A percentile compares a stretch with the other conserved stretches of the same genome.
phyloP scores from a whole-genome alignment of 192 early-diverging fungal species.

The Ambispora gerdemannii region DNA sequence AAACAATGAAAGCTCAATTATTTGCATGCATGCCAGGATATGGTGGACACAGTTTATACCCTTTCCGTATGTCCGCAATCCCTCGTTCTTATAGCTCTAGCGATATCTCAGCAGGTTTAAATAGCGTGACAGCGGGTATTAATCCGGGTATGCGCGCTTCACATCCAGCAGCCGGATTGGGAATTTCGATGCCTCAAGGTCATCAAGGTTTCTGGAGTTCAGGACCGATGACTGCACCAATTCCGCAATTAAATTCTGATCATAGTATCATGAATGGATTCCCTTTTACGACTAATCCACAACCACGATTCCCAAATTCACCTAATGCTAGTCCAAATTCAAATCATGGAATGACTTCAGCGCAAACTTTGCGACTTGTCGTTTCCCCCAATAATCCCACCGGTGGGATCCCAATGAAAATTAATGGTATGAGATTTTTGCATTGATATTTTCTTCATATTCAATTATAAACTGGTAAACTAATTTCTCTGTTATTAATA shows the following conservation, averaged over 20 bases:
- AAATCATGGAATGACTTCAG: slow-evolving; percentile 13
- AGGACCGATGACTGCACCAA: slow-evolving; percentile 26
- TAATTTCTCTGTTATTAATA: no score
- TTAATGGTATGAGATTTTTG: slow-evolving; percentile 23
- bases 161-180: slow-evolving; percentile 12
- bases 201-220: slow-evolving; percentile 29
- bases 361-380: slow-evolving; percentile 27
- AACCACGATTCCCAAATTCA: slow-evolving; percentile 23
- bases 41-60: slow-evolving; percentile 27
- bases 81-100: slow-evolving; percentile 36
- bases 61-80: slow-evolving; percentile 32
- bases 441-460: neutral
- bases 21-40: slow-evolving; percentile 26
- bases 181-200: slow-evolving; percentile 25
- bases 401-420: slow-evolving; percentile 29
- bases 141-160: slow-evolving; percentile 17
- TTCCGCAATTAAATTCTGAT: slow-evolving; percentile 16
- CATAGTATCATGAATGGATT: slow-evolving; percentile 25
- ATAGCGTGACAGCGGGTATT: slow-evolving; percentile 36
- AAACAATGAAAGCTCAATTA: slow-evolving; percentile 40
- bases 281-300: slow-evolving; percentile 23
- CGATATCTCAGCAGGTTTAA: slow-evolving; percentile 27
- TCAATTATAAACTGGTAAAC: neutral
- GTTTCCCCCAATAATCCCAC: slow-evolving; percentile 12
- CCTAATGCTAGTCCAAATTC: slow-evolving; percentile 30